A percentile compares a stretch with the other conserved stretches of the same genome.
These are phyloP conservation scores for Phytophthora brassicae DNA, from an alignment of 352 stramenopile species.

Conservation along the genomic window DNA sequence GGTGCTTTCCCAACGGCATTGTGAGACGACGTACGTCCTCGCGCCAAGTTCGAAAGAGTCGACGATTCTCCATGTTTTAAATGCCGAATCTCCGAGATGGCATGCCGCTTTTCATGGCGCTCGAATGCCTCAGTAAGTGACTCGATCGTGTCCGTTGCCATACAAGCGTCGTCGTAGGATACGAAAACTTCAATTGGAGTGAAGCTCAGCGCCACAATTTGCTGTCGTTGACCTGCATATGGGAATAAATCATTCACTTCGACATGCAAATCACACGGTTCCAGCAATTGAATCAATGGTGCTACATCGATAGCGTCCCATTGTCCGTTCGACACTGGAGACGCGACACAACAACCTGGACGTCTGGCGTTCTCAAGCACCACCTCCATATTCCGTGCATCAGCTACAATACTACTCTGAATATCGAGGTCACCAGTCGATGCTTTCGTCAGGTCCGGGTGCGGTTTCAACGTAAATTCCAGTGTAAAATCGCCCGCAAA, in stretches of 20 bases:
- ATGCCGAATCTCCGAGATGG: conserved; percentile 1
- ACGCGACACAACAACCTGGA: conserved; percentile 57
- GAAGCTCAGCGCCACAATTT: conserved; percentile 73
- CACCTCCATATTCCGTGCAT: conserved; percentile 67
- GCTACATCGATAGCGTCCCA: conserved; percentile 36
- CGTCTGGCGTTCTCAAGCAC: conserved; percentile 64
- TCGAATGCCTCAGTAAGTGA: conserved; percentile 34
- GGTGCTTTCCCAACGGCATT: conserved; percentile 7
- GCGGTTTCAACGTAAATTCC: conserved; percentile 54
- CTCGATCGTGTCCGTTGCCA: conserved; percentile 56
- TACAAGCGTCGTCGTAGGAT: conserved; percentile 76
- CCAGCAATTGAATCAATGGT: conserved; percentile 72
- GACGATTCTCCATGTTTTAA: conserved; percentile 6
- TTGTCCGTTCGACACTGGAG: conserved; percentile 24
- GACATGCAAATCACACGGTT: conserved; percentile 68
- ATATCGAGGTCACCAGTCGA: conserved; percentile 56
- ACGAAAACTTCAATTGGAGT: conserved; percentile 79
- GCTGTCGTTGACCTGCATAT: conserved; percentile 62
- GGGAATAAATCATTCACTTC: conserved; percentile 73
- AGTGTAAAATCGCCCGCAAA: conserved; percentile 61
- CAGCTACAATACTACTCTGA: conserved; percentile 63
- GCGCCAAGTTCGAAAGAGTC: conserved; percentile 4
- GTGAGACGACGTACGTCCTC: conserved; percentile 28
- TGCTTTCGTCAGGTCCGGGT: conserved; percentile 12
- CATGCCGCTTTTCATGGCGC: conserved; percentile 20